Conservation (phyloP, 345 rosid genomes). For the Citrus maxima region DNA sequence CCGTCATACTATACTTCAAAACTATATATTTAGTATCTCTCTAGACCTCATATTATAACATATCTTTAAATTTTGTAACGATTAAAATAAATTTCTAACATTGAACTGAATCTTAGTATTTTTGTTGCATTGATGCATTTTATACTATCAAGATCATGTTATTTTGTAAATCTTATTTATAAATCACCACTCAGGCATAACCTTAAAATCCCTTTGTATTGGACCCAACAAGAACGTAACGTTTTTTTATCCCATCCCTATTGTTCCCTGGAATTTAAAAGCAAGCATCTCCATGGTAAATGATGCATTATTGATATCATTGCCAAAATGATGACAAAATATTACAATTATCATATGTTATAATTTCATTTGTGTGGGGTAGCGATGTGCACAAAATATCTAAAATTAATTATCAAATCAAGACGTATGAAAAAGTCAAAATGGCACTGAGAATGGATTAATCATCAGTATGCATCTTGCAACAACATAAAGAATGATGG, state of each 20-base stretch:
- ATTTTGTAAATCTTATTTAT: neutral
- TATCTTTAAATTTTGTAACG: no score
- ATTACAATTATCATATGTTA: neutral
- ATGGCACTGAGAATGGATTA: constrained; percentile 5
- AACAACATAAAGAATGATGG: constrained; percentile 5
- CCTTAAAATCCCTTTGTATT: neutral
- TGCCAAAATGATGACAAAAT: constrained; percentile 1
- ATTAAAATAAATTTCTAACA: no score
- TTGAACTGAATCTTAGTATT: no score
- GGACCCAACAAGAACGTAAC: neutral
- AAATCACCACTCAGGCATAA: neutral
- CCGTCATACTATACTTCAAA: no score
- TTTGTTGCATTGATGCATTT: no score
- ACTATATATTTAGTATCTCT: no score
- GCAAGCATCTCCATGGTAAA: neutral
- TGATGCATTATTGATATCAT: neutral
- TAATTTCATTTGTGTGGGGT: neutral
- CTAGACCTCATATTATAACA: no score
- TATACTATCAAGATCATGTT: no score
- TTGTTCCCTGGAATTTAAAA: neutral
- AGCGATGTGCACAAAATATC: neutral
- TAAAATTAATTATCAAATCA: neutral
- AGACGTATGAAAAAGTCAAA: neutral
- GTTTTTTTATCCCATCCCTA: neutral
- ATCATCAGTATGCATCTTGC: constrained; percentile 8